Base-by-base conservation (phyloP, 2,329 filamentous ascomycete species). In the Bipolaris cookei region DNA sequence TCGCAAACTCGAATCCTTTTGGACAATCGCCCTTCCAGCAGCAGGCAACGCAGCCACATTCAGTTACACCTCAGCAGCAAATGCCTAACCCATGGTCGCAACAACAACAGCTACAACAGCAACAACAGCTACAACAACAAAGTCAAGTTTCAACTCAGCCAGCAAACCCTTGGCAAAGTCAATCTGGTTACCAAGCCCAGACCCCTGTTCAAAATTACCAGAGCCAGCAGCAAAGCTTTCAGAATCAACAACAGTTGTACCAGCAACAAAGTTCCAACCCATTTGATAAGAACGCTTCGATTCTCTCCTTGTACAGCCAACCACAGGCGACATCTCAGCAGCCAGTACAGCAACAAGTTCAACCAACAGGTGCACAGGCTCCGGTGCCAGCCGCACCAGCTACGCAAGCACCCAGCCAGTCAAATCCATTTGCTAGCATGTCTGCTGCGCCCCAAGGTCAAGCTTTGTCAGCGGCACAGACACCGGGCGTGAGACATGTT, bases 261-360 rank as follows among this genome's bases (percentile, higher is more conserved):
- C 76, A 62, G 32, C 67, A 56, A 51, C 50, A 54, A 57, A 54
- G 70, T 68, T 57, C 63, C n/a, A 63, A 66, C 39, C 65, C 84
- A 30, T 82, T 87, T 28, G 86, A 92, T 67, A 93, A 90, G 62
- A 86, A 85, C 10, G 44, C 55, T 3, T 88, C 88, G 4, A 94
- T 95, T 57, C 81, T 94, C 74, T 88, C 90, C 5, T 77, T 95
- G 10, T 94, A 91, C 76, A 87, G 85, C 70, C 84, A 88, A 37
- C 81, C 84, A 6, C 82, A 86, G 47, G 75, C 82, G 32, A 78
- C 81, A 1, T 80, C 83, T 3, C 76, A 79, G 28, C 70, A 77
- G 77, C 28, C 63, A 76, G 18, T 62, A 72, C 76, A 79, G 60
- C 66, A 70, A 45, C 70, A 66, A 44, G 21, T 55, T 56, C 63